Evolutionary conservation across 2,329 filamentous ascomycete species (phyloP).

Genomic region (Orbilia ellipsospora): DNA sequence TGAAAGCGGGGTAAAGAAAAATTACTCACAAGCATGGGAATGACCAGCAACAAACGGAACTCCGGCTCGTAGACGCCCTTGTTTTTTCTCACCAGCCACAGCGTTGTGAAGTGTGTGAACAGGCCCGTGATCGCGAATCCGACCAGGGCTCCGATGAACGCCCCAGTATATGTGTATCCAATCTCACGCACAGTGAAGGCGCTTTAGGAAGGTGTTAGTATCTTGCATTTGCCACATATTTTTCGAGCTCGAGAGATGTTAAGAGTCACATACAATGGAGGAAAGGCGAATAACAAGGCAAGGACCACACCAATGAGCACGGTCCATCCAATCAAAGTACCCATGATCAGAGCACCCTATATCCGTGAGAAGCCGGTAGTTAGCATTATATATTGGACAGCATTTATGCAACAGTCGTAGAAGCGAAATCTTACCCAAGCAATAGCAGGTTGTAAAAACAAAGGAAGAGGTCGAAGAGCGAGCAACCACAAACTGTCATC

Average conservation of each 20-base stretch:
- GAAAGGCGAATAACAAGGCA: constrained; percentile 63
- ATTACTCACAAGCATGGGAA: constrained; percentile 79
- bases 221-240: not conserved
- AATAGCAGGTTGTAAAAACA: constrained; percentile 86
- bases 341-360: constrained; percentile 63
- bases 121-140: constrained; percentile 81
- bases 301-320: constrained; percentile 89
- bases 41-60: constrained; percentile 80
- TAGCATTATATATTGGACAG: constrained; percentile 39
- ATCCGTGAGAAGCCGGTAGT: constrained; percentile 39
- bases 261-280: constrained; percentile 39
- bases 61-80: constrained; percentile 89
- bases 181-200: constrained; percentile 82
- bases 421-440: constrained; percentile 71
- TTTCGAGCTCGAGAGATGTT: not conserved
- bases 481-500: constrained; percentile 77
- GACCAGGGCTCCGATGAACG: constrained; percentile 82
- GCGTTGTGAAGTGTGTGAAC: constrained; percentile 78
- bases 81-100: constrained; percentile 77
- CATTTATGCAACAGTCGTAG: not conserved
- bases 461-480: constrained; percentile 78
- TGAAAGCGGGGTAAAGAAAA: constrained; percentile 67
- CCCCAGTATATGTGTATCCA: constrained; percentile 86
- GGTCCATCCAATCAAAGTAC: constrained; percentile 92
- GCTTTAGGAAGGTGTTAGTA: constrained; percentile 74